phyloP scores from a whole-genome alignment of 1,284 basidiomycete genomes.

The Boletellus deceptivus region DNA sequence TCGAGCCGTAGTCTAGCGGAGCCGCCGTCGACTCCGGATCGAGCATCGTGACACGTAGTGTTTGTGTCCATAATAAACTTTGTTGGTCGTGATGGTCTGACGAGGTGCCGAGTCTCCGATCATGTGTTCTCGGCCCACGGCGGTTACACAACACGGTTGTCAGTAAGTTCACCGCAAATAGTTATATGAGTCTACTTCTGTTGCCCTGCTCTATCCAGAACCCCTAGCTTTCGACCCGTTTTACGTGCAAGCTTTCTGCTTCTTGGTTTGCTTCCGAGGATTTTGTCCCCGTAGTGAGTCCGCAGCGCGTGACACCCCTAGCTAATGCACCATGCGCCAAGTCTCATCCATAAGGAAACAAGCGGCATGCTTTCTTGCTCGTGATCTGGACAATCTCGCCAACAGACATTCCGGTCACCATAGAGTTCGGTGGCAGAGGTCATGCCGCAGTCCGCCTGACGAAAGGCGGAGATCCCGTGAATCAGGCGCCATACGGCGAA shows the following conservation, averaged over 20 bases:
- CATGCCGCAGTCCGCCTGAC: not conserved
- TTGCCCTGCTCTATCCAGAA: not conserved
- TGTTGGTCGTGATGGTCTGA: no score
- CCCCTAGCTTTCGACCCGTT: not conserved
- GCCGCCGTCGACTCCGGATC: no score
- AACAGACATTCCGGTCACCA: not conserved
- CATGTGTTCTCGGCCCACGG: not conserved
- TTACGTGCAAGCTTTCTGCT: not conserved
- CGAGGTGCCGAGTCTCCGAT: not conserved
- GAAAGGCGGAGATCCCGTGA: not conserved
- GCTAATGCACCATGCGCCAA: not conserved
- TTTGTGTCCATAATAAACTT: no score
- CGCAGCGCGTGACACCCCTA: not conserved
- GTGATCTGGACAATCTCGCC: not conserved
- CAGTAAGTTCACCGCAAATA: not conserved
- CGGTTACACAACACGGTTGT: not conserved
- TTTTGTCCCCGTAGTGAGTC: not conserved
- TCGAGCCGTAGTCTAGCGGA: no score
- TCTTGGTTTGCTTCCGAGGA: not conserved
- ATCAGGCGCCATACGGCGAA: not conserved
- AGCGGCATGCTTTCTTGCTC: not conserved
- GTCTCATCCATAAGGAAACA: slow-evolving; percentile 1
- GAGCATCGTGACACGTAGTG: no score
- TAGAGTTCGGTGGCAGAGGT: slow-evolving; percentile 7
- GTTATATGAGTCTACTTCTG: not conserved